These are phyloP conservation scores for Podosphaera leucotricha DNA, from an alignment of 2,329 filamentous ascomycete species.

Conservation along the genomic window DNA sequence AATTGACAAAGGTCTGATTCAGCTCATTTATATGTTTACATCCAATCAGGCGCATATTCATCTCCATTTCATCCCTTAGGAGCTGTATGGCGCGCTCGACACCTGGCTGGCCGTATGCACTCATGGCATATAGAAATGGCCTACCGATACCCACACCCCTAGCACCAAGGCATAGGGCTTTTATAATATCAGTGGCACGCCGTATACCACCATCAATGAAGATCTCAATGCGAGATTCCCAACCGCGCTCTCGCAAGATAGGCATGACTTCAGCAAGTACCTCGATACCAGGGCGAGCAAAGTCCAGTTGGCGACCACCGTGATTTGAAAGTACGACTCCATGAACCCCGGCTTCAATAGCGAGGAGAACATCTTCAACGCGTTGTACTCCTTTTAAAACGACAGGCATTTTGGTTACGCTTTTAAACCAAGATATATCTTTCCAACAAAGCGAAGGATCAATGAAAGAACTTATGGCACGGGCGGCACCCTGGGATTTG, in stretches of 20 bases:
- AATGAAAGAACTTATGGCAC: slow-evolving; percentile 91
- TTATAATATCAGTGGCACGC: slow-evolving; percentile 81
- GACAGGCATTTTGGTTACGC: slow-evolving; percentile 84
- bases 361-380: slow-evolving; percentile 78
- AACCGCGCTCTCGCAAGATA: slow-evolving; percentile 47
- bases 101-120: slow-evolving; percentile 63
- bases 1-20: slow-evolving; percentile 60
- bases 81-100: slow-evolving; percentile 84
- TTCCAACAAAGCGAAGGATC: slow-evolving; percentile 85
- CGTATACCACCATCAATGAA: slow-evolving; percentile 81
- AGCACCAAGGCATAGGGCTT: slow-evolving; percentile 80
- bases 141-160: slow-evolving; percentile 82
- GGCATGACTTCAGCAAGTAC: slow-evolving; percentile 87
- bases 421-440: slow-evolving; percentile 80
- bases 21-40: slow-evolving; percentile 52
- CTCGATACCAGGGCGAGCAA: slow-evolving; percentile 70
- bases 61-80: slow-evolving; percentile 90
- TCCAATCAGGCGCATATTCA: slow-evolving; percentile 94
- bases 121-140: slow-evolving; percentile 93
- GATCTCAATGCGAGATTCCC: slow-evolving; percentile 59
- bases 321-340: slow-evolving; percentile 92
- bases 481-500: slow-evolving; percentile 72
- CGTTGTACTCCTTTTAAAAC: slow-evolving; percentile 91
- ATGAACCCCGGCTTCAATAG: slow-evolving; percentile 60
- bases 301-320: slow-evolving; percentile 83